Evolutionary conservation across 176 grass and related monocot species (phyloP).

Genomic region (Thinopyrum elongatum): DNA sequence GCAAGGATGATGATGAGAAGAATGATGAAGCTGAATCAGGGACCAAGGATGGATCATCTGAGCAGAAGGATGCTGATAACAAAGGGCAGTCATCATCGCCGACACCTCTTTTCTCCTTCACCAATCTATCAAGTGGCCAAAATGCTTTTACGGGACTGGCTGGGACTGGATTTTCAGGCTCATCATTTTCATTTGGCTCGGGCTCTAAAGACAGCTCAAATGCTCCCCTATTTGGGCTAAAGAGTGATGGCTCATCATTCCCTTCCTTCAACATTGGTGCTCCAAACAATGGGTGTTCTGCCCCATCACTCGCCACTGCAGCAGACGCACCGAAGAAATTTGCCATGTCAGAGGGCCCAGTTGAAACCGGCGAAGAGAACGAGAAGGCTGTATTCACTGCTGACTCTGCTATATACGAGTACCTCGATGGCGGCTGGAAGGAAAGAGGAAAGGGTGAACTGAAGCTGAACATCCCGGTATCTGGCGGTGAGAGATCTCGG

Average conservation of each 20-base stretch:
- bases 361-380: slow-evolving; percentile 98
- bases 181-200: slow-evolving; percentile 81
- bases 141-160: slow-evolving; percentile 91
- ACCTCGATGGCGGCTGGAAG: slow-evolving; percentile 87
- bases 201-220: slow-evolving; percentile 45
- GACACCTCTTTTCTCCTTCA: slow-evolving; percentile 73
- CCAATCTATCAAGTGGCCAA: slow-evolving; percentile 87
- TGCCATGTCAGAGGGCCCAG: slow-evolving; percentile 70
- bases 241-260: slow-evolving; percentile 44
- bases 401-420: slow-evolving; percentile 87
- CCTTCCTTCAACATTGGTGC: slow-evolving; percentile 50
- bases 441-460: slow-evolving; percentile 97
- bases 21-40: slow-evolving; percentile 46
- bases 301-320: slow-evolving; percentile 23
- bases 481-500: slow-evolving; percentile 59
- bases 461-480: slow-evolving; percentile 69
- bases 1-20: slow-evolving; percentile 28
- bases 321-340: slow-evolving; percentile 50
- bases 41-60: slow-evolving; percentile 27
- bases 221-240: slow-evolving; percentile 46
- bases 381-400: slow-evolving; percentile 69
- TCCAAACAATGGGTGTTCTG: slow-evolving; percentile 50
- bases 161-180: slow-evolving; percentile 82
- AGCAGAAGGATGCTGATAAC: slow-evolving; percentile 48
- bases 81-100: slow-evolving; percentile 38